These are phyloP conservation scores for Bretziella fagacearum DNA, from an alignment of 2,329 filamentous ascomycete species.

Conservation along the genomic window DNA sequence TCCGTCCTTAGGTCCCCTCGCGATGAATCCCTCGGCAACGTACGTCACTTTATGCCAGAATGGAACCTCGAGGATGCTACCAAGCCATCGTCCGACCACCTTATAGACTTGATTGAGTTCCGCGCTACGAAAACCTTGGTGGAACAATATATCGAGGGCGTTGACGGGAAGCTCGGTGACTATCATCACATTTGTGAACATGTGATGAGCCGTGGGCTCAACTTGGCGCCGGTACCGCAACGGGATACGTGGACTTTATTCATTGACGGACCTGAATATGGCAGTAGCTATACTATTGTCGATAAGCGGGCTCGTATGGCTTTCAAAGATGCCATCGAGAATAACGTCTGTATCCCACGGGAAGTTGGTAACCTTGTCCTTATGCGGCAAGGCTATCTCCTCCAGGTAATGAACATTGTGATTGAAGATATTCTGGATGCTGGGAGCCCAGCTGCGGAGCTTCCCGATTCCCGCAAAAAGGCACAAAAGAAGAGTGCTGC, in stretches of 20 bases:
- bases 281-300: slow-evolving; percentile 20
- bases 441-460: slow-evolving; percentile 18
- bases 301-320: neutral
- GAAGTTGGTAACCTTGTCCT: slow-evolving; percentile 24
- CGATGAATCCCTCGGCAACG: slow-evolving; percentile 22
- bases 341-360: slow-evolving; percentile 19
- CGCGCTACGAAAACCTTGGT: slow-evolving; percentile 22
- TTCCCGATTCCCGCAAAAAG: neutral
- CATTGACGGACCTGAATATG: slow-evolving; percentile 22
- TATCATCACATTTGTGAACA: slow-evolving; percentile 21
- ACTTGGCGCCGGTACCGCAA: neutral
- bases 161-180: slow-evolving; percentile 23
- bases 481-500: slow-evolving; percentile 3
- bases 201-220: neutral
- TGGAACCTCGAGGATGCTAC: slow-evolving; percentile 28
- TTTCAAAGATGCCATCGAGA: slow-evolving; percentile 17
- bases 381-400: slow-evolving; percentile 22
- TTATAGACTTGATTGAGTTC: slow-evolving; percentile 25
- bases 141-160: slow-evolving; percentile 22
- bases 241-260: slow-evolving; percentile 23
- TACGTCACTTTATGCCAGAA: slow-evolving; percentile 27
- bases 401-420: slow-evolving; percentile 26
- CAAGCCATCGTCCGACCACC: slow-evolving; percentile 21
- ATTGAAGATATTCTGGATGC: slow-evolving; percentile 27
- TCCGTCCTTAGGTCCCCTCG: slow-evolving; percentile 22